Base-by-base conservation (phyloP, 345 rosid genomes). In the Odontarrhena argentea region DNA sequence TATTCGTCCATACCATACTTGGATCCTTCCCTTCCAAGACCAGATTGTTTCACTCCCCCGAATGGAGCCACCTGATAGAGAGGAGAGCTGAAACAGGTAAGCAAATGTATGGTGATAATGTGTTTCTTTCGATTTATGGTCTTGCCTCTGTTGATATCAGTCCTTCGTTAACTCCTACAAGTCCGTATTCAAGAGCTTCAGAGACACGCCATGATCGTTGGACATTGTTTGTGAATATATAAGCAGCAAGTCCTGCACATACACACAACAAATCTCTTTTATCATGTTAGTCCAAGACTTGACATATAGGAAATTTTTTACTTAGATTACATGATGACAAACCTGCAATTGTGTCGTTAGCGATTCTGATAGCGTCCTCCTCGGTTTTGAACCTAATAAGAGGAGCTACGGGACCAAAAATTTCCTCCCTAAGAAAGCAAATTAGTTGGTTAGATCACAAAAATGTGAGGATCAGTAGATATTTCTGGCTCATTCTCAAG, bases 21-120 rank as follows among this genome's bases (percentile, higher is more conserved):
- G 68, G 97, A 94, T 73, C 97, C 99, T 81, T 94, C 97, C 59
- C 96, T 87, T 70, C 97, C 99, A 64, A 91, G 91, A 71, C 96
- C 96, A 54, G 97, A 91, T 73, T 94, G 95, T 74, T 88, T 88
- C 63, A 94, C 85, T 72, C 97, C 97, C 46, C 97, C 98, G 74
- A 93, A 93, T 70, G 98, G 98, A 80, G 98, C 97, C 70, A 90
- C 97, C 99, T 88, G 78, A 54, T 45, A 56, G 47, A 64, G 30
- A 24, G 53, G 52, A 43, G 42, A 10, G 43, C 35, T 44, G 26
- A 78, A 53, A 57, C 7, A 61, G 46, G 67, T 59, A 26, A 65
- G 68, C 18, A 54, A 7, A 57, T 59, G 49, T 48, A 35, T 45
- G 12, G 32, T 14, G 14, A 44, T 44, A 10, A 14, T 40, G 34